Conservation (phyloP, 345 rosid species). For the Melaleuca quinquenervia region DNA sequence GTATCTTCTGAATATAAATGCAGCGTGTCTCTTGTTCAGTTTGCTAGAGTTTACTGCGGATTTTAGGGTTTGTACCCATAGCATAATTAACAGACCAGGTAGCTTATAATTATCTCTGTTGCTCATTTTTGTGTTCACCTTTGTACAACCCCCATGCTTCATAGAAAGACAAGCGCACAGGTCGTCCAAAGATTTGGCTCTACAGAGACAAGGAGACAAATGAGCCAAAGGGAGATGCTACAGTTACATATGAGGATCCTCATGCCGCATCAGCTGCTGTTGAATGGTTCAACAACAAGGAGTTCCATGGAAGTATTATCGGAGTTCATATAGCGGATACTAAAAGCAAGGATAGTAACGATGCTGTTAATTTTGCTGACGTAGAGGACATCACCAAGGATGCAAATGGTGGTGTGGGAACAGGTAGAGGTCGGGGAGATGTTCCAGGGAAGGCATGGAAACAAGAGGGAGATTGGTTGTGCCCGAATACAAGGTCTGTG, state of each 20-base stretch:
- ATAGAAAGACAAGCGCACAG: constrained; percentile 88
- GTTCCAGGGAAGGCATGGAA: constrained; percentile 79
- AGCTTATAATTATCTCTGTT: background rate
- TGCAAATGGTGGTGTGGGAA: constrained; percentile 41
- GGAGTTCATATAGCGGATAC: constrained; percentile 81
- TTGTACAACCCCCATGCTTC: background rate
- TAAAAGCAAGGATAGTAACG: constrained; percentile 42
- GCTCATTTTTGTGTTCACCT: background rate
- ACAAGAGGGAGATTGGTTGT: constrained; percentile 97
- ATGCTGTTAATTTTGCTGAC: constrained; percentile 26
- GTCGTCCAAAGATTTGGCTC: constrained; percentile 87
- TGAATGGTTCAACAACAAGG: constrained; percentile 96
- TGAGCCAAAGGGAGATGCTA: constrained; percentile 97
- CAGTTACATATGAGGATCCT: constrained; percentile 94
- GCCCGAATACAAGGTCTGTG: constrained; percentile 99
- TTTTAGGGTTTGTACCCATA: background rate
- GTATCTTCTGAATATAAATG: background rate
- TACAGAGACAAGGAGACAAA: constrained; percentile 79
- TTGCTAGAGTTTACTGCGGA: background rate
- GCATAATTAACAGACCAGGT: background rate
- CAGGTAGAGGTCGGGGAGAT: constrained; percentile 73
- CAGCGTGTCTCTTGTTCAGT: background rate
- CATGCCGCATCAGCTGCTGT: constrained; percentile 97
- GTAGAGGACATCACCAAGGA: constrained; percentile 39
- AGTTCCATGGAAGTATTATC: constrained; percentile 74